These are phyloP conservation scores for Globisporangium okanoganense DNA, from an alignment of 352 stramenopile genomes.

Conservation along the genomic window DNA sequence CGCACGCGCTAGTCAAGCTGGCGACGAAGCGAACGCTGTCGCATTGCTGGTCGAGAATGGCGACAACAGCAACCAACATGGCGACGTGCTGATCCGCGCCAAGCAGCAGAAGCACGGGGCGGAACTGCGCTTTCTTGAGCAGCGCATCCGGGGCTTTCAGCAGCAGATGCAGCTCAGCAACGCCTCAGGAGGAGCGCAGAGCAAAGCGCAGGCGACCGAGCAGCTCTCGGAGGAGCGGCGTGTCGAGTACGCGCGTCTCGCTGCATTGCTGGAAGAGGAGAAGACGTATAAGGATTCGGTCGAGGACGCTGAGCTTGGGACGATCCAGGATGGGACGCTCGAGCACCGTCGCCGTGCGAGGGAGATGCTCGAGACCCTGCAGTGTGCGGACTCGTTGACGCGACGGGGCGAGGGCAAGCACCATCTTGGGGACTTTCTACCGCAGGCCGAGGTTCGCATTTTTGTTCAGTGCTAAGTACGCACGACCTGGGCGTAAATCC, in stretches of 20 bases:
- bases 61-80: neutral
- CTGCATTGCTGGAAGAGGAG: slow-evolving; percentile 10
- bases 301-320: slow-evolving; percentile 18
- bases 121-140: slow-evolving; percentile 21
- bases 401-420: slow-evolving; percentile 16
- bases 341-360: slow-evolving; percentile 18
- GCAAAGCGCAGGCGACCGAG: slow-evolving; percentile 1
- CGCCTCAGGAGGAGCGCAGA: neutral
- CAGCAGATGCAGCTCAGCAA: slow-evolving; percentile 13
- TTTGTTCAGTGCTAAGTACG: neutral
- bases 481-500: neutral
- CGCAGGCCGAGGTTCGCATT: slow-evolving; percentile 12
- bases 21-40: neutral
- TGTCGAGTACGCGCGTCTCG: slow-evolving; percentile 14
- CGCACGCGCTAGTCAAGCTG: neutral
- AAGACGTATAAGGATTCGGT: slow-evolving; percentile 15
- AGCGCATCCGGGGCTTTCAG: slow-evolving; percentile 21
- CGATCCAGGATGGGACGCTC: slow-evolving; percentile 18
- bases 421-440: slow-evolving; percentile 21
- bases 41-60: slow-evolving; percentile 5
- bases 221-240: slow-evolving; percentile 15
- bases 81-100: slow-evolving; percentile 8
- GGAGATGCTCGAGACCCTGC: slow-evolving; percentile 23
- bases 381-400: slow-evolving; percentile 15
- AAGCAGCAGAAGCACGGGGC: slow-evolving; percentile 22